Base-by-base conservation (phyloP, 106 monocot species). In the Xerophyta viscosa region DNA sequence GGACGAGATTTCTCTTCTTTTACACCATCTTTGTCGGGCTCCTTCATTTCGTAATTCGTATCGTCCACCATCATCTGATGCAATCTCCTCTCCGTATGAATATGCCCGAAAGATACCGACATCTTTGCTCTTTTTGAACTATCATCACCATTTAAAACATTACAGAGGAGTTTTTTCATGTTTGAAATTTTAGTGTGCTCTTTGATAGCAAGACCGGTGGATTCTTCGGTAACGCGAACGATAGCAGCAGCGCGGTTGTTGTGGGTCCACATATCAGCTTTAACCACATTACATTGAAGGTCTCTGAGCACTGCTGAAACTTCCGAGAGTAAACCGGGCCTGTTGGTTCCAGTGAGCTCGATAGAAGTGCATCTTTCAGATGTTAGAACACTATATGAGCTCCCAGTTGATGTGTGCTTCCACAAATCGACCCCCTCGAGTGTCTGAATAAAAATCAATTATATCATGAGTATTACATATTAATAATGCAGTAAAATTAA, bases 61-160 rank as follows among this genome's bases (percentile, higher is more conserved):
- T n/a, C n/a, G n/a, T n/a, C n/a, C n/a, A n/a, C n/a, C n/a, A 83
- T 77, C 66, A 83, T 41, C 46, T 78, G 66, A 48, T 83, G 82
- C 10, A 83, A 57, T 47, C 77, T 63, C 27, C 77, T 60, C 36
- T 77, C 65, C 0, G 54, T 66, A 22, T 69, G 68, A 1, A 63
- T 62, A 41, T 31, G 8, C 9, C 33, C 54, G 31, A 57, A 21
- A 1, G 71, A 64, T 17, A 68, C 64, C 12, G 49, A 28, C 57
- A 46, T 63, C 48, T 39, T 68, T 8, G 50, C 68, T 11, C 51
- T 33, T 31, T 53, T 29, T 0, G 59, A 52, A 14, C 27, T 50
- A 7, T 41, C 30, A 24, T 56, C 33, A 19, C 61, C 74, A 13
- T 65, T 60, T 18, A 79, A 52, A 11, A 84, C 75, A 46, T 71